Base-by-base conservation (phyloP, 352 stramenopile species). In the Pythium phragmitis region DNA sequence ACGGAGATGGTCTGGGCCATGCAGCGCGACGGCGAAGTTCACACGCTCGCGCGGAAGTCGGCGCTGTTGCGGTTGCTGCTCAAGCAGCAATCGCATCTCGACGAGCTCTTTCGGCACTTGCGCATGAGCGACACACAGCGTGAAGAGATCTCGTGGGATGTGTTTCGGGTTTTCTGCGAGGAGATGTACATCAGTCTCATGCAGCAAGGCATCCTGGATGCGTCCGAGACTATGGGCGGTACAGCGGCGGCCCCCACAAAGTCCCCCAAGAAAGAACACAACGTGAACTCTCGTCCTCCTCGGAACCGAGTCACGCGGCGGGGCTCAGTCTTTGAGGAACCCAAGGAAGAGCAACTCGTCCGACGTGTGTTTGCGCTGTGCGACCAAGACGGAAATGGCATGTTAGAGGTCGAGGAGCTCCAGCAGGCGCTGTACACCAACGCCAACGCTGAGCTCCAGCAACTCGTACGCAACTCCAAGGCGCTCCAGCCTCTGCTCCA, bases 1-100 rank as follows among this genome's bases (percentile, higher is more conserved):
- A 56, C 69, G 8, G 81, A 92, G 48, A 85, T 90, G 65, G 59
- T 71, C 12, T 92, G 80, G 80, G 83, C 83, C 12, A 55, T 91
- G 30, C 74, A 85, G 45, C 75, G 77, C 12, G 83, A 92, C 47
- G 66, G 73, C 17, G 79, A 88, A 43, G 68, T 92, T 41, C 71
- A 79, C 42, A 50, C 65, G 13, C 57, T 88, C 3, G 79, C 83
- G 12, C 80, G 53, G 30, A 57, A 65, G 8, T 92, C 83, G 1
- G 45, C 66, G 12, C 58, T 91, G 8, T 58, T 92, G 46, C 70
- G 70, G 1, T 30, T 80, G n/a, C 50, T 88, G 0, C 58, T 89
- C 2, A 88, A 89, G 54, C 79, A 89, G n/a, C 79, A 66, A 23
- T 68, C 65, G 6, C 63, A 67, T 45, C 55, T 79, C 11, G 65